Evolutionary conservation across 148 eudicot species (phyloP), one percentile per base, ranked within the genome.

Genomic region (Camellia granthamiana): DNA sequence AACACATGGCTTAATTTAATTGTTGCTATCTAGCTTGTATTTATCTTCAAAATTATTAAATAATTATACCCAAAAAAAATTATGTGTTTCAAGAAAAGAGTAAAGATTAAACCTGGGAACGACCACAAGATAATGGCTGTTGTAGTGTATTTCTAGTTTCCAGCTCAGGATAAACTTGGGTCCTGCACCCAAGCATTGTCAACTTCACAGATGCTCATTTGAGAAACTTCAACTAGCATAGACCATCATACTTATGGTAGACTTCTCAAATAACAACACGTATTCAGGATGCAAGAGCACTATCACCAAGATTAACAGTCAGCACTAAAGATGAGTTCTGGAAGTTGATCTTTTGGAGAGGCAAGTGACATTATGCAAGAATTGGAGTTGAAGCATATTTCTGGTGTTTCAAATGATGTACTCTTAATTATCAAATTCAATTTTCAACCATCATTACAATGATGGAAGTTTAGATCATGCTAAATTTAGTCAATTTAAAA

Each of bases 151-250:
- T 92, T 64, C 94, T 88, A 30, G 88, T 88, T 89, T 96, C 99
- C 79, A 93, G 65, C 81, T 96, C 99, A 47, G 99, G 99, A 85
- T 88, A 90, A 85, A 94, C 95, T 56, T 89, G 90, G 80, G 94
- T 91, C 52, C 92, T 89, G 77, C 75, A 72, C 11, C 62, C 67
- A 81, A 23, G 73, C 58, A 23, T 56, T 69, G 64, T n/a, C 60
- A 76, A 67, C 61, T 68, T 51, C 38, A 69, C 52, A 62, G 44
- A 41, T 41, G 43, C 41, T 54, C 15, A 43, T 46, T n/a, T 49
- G n/a, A 77, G 60, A 69, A 76, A 68, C 49, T 55, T 69, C 79
- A n/a, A 68, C 44, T 0, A 59, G 30, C 51, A 67, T 75, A 56
- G 58, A 66, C 67, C 55, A 52, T 54, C 60, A 63, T 38, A 74